phyloP scores from a whole-genome alignment of 2,329 filamentous ascomycete species.

The Talaromyces sp. region DNA sequence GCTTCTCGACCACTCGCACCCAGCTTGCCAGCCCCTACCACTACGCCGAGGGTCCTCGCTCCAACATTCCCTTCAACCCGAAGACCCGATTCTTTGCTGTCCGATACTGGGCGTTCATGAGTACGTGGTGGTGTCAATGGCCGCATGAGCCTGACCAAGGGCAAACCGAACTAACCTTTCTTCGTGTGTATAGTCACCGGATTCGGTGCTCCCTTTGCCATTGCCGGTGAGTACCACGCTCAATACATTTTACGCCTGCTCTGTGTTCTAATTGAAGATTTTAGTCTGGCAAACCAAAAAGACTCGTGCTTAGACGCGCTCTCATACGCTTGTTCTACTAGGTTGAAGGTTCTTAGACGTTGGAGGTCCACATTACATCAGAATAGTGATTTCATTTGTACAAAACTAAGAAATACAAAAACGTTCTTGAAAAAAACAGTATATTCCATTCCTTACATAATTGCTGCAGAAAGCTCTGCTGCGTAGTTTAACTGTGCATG shows the following conservation, averaged over 20 bases:
- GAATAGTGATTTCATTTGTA: slow-evolving; percentile 31
- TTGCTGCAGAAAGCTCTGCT: background rate
- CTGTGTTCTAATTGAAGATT: slow-evolving; percentile 21
- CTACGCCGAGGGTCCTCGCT: slow-evolving; percentile 93
- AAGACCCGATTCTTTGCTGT: slow-evolving; percentile 78
- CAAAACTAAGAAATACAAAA: slow-evolving; percentile 33
- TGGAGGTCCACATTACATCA: slow-evolving; percentile 15
- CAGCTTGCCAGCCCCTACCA: slow-evolving; percentile 90
- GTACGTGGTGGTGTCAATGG: slow-evolving; percentile 42
- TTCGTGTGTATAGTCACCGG: slow-evolving; percentile 46
- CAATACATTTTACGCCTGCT: background rate
- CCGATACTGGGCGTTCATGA: slow-evolving; percentile 78
- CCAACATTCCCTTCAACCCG: slow-evolving; percentile 96
- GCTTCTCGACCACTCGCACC: slow-evolving; percentile 85
- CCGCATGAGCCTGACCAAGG: background rate
- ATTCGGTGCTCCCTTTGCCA: slow-evolving; percentile 57
- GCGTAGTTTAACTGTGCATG: slow-evolving; percentile 1
- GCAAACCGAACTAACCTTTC: slow-evolving; percentile 23
- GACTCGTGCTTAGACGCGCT: slow-evolving; percentile 38
- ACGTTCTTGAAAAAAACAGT: slow-evolving; percentile 13
- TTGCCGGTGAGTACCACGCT: slow-evolving; percentile 53
- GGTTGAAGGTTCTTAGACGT: slow-evolving; percentile 2
- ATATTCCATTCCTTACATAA: slow-evolving; percentile 4
- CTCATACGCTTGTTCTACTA: slow-evolving; percentile 4
- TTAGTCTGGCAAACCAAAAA: slow-evolving; percentile 66